Evolutionary conservation across 1,139 yeast species (phyloP).

Genomic region (Martiniozyma asiatica): DNA sequence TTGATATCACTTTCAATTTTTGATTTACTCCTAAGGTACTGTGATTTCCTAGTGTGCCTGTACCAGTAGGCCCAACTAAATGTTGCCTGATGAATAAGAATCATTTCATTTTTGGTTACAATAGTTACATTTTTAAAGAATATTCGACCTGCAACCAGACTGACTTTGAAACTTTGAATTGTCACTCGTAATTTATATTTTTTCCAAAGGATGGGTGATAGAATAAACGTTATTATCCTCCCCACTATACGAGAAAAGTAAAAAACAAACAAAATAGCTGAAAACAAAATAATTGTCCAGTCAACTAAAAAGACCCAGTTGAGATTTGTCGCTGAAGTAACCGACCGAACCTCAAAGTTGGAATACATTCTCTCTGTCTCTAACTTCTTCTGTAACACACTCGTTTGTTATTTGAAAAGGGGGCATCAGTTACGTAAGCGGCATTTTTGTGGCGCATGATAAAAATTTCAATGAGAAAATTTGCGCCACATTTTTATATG

Average conservation of each 20-base stretch:
- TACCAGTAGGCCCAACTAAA: slow-evolving; percentile 92
- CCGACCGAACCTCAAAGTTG: slow-evolving; percentile 17
- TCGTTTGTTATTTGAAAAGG: slow-evolving; percentile 1
- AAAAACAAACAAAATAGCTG: slow-evolving; percentile 56
- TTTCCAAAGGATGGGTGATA: slow-evolving; percentile 57
- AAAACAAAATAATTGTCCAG: slow-evolving; percentile 60
- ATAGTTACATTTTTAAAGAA: slow-evolving; percentile 66
- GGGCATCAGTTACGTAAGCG: too few relatives aligned
- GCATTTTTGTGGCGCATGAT: too few relatives aligned
- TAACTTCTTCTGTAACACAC: too few relatives aligned
- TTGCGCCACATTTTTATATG: too few relatives aligned
- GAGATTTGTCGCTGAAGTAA: slow-evolving; percentile 17
- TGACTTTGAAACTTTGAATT: slow-evolving; percentile 61
- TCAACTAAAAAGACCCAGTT: slow-evolving; percentile 73
- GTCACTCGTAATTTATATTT: slow-evolving; percentile 41
- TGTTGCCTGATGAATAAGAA: slow-evolving; percentile 57
- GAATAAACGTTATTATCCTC: slow-evolving; percentile 35
- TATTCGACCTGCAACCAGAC: slow-evolving; percentile 72
- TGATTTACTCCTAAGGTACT: slow-evolving; percentile 21
- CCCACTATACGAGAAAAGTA: slow-evolving; percentile 70
- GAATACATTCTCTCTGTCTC: too few relatives aligned
- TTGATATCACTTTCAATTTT: slow-evolving; percentile 27
- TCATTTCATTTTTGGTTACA: slow-evolving; percentile 57
- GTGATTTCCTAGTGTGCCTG: slow-evolving; percentile 36
- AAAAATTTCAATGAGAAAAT: too few relatives aligned